These are phyloP conservation scores for Lomentospora prolificans DNA, from an alignment of 2,329 filamentous ascomycete genomes.

Conservation along the genomic window DNA sequence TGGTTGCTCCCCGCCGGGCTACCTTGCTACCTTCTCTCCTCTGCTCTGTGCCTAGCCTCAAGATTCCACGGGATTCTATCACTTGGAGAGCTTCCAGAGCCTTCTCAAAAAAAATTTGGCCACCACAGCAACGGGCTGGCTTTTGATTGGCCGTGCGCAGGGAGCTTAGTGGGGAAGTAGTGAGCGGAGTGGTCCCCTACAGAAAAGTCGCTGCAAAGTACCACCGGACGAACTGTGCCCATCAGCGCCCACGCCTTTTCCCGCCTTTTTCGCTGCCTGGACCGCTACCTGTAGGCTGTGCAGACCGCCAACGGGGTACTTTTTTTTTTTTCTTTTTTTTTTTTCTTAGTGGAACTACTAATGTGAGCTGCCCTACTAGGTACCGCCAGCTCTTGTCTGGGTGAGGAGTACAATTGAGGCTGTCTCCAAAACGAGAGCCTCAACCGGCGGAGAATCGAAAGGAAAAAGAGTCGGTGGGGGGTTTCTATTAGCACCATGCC, in stretches of 20 bases:
- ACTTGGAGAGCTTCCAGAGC: constrained; percentile 9
- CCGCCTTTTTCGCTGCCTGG: too few relatives aligned
- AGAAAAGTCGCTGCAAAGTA: too few relatives aligned
- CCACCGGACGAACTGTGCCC: background rate
- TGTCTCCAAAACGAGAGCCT: too few relatives aligned
- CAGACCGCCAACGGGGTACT: too few relatives aligned
- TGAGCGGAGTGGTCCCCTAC: background rate
- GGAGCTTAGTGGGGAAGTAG: constrained; percentile 6
- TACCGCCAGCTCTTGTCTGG: too few relatives aligned
- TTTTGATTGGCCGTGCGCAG: constrained; percentile 9
- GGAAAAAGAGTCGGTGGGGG: background rate
- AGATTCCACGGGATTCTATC: constrained; percentile 15
- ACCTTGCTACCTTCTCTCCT: background rate
- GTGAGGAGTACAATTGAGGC: too few relatives aligned
- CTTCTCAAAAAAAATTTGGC: constrained; percentile 9
- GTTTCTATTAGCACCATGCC: background rate
- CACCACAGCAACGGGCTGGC: constrained; percentile 7
- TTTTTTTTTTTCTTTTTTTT: too few relatives aligned
- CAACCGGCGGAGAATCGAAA: background rate
- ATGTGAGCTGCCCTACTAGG: too few relatives aligned
- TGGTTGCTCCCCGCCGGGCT: background rate
- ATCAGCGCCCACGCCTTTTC: too few relatives aligned
- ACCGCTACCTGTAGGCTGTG: too few relatives aligned
- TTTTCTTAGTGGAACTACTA: too few relatives aligned
- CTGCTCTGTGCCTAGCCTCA: constrained; percentile 4